phyloP scores from a whole-genome alignment of 2,329 filamentous ascomycete species.

The Neophaeococcomyces aloes region DNA sequence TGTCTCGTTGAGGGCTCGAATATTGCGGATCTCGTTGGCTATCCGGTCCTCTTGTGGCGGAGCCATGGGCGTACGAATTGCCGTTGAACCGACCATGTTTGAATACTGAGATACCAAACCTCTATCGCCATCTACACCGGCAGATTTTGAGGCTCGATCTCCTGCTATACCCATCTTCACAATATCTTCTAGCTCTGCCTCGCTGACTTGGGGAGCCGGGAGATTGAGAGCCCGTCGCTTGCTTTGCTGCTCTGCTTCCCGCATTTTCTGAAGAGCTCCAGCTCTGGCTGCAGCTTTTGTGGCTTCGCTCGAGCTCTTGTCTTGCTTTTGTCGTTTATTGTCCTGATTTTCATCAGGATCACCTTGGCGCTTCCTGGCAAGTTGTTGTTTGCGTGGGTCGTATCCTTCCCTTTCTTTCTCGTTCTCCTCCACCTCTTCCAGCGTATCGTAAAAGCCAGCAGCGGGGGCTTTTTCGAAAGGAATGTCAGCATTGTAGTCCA shows the following conservation, averaged over 20 bases:
- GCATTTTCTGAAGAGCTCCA: constrained; percentile 84
- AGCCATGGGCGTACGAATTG: constrained; percentile 83
- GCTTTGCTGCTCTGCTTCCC: constrained; percentile 93
- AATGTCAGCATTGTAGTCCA: constrained; percentile 99
- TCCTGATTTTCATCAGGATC: constrained; percentile 74
- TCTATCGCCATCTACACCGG: constrained; percentile 67
- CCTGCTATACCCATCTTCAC: constrained; percentile 97
- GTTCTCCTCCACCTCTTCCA: constrained; percentile 68
- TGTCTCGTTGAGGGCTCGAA: constrained; percentile 80
- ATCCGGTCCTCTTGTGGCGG: constrained; percentile 90
- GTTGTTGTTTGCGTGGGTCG: constrained; percentile 83
- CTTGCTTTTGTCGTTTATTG: constrained; percentile 75
- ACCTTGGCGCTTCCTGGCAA: constrained; percentile 85
- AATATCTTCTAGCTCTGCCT: constrained; percentile 89
- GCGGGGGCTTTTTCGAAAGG: constrained; percentile 90
- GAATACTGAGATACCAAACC: constrained; percentile 82
- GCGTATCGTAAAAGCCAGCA: constrained; percentile 85
- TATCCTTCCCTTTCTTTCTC: constrained; percentile 76
- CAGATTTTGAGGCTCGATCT: constrained; percentile 67
- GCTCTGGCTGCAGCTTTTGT: constrained; percentile 81
- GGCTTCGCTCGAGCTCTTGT: constrained; percentile 68
- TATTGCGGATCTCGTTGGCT: constrained; percentile 92
- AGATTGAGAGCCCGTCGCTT: constrained; percentile 76
- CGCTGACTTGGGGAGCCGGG: constrained; percentile 82
- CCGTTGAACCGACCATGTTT: constrained; percentile 66